Base-by-base conservation (phyloP, 768 basidiomycete species). In the Agaricus sinodeliciosus region DNA sequence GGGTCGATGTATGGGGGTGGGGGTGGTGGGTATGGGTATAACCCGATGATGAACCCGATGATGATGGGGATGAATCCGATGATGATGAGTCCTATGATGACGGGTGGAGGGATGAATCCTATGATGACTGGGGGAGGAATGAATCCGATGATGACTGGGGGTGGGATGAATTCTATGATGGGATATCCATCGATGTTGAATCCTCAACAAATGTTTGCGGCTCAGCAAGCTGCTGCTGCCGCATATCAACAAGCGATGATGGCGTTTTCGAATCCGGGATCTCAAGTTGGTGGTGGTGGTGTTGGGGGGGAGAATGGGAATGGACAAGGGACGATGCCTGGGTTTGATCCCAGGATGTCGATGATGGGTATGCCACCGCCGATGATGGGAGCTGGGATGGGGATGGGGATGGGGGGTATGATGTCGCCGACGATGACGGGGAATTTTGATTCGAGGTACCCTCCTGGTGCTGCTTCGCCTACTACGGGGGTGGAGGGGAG, bases 211-310 rank as follows among this genome's bases (percentile, higher is more conserved):
- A 81, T 91, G 81, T 86, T 87, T 62, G 90, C 88, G 4, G 90
- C 91, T 13, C 52, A 54, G 35, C 87, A 89, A 56, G 87, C 89
- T 61, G 87, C 87, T 6, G 83, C 85, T 34, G 86, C 90, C 60
- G 90, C 91, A 0, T 93, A 92, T 67, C 90, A 91, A 63, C 88
- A 90, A 63, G 87, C 89, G 16, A 91, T 91, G 89, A 80, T 88
- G 76, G 80, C 84, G 15, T 86, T 84, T 61, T 89, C 87, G 11
- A 71, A 75, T 12, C 80, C 82, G n/a, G 89, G 87, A 28, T 86
- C 84, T 3, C 85, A 87, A 56, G 71, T 74, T 37, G 84, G 81
- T n/a, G 85, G 78, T 3, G 78, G 77, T 7, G 79, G 74, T 55
- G 76, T 70, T 67, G 51, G 4, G 77, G 51, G 4, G 77, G 72